Evolutionary conservation across 805 yeast species (phyloP), one percentile per base, ranked within the genome.

Genomic region (Yarrowia sp.): DNA sequence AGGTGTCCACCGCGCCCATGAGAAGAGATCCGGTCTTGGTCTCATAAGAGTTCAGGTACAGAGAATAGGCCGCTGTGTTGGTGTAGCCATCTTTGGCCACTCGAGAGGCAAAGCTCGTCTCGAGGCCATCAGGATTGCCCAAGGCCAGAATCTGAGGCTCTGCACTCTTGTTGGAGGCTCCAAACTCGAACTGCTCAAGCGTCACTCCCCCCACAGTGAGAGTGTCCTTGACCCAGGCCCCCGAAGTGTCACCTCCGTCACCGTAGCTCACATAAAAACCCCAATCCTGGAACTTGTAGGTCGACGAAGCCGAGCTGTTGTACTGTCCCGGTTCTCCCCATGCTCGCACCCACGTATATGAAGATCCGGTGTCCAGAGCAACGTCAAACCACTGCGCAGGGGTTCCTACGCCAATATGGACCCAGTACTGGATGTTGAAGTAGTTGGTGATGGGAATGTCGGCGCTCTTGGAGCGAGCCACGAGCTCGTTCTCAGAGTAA

Each of bases 291-390:
- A 62, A 25, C 14, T 51, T 59, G 64, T 67, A 68, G 8, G 73
- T 65, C 6, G 67, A 60, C 12, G 72, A 69, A 7, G 14, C 22
- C 14, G 31, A 22, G 24, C 49, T 21, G 36, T 61, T 46, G 41
- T 19, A 62, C n/a, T n/a, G n/a, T n/a, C n/a, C n/a, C n/a, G n/a
- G n/a, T n/a, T n/a, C n/a, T n/a, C n/a, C n/a, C n/a, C n/a, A n/a
- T n/a, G n/a, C n/a, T n/a, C n/a, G n/a, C n/a, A n/a, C n/a, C n/a
- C n/a, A n/a, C n/a, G n/a, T n/a, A n/a, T n/a, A n/a, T n/a, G n/a
- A 79, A 0, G 90, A 85, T 1, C 90, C 91, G 1, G 90, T 86
- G 68, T 86, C 91, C 82, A 4, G 75, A 75, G 4, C n/a, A n/a
- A n/a, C n/a, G n/a, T n/a, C n/a, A n/a, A 86, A 74, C 12, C 75